Evolutionary conservation across 306 rosid genomes (phyloP).

Genomic region (Argentina anserina): DNA sequence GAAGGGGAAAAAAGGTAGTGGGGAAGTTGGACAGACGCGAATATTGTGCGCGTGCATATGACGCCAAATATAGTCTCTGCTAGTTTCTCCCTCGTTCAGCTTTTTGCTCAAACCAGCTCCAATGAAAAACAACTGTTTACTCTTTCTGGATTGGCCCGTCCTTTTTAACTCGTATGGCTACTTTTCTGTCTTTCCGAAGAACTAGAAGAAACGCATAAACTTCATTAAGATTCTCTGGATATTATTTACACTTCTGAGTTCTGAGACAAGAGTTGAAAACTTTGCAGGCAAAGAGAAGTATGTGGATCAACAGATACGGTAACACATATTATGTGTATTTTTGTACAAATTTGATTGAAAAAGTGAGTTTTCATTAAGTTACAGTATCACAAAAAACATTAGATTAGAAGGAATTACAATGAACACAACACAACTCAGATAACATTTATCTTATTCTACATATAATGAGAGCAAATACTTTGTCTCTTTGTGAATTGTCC

Average conservation of each 20-base stretch:
- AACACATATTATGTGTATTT: too few relatives aligned
- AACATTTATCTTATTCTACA: neutral
- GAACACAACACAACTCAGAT: neutral
- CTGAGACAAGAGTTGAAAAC: neutral
- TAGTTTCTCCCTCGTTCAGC: neutral
- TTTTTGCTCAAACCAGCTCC: neutral
- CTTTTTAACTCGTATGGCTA: neutral
- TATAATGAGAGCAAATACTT: neutral
- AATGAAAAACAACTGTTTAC: slow-evolving; percentile 7
- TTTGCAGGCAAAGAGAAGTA: too few relatives aligned
- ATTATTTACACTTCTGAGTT: too few relatives aligned
- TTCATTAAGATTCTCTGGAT: too few relatives aligned
- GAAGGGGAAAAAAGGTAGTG: neutral
- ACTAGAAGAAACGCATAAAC: neutral
- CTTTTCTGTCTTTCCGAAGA: too few relatives aligned
- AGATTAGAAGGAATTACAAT: too few relatives aligned
- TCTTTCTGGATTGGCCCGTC: slow-evolving; percentile 12
- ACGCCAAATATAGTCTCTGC: neutral
- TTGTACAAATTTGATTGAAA: too few relatives aligned
- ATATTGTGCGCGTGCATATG: slow-evolving; percentile 16
- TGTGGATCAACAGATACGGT: too few relatives aligned
- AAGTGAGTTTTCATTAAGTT: too few relatives aligned
- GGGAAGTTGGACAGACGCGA: slow-evolving; percentile 2
- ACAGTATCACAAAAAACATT: neutral
- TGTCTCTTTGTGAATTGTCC: accelerated